These are phyloP conservation scores for Russula lepida DNA, from an alignment of 768 basidiomycete genomes.

Conservation along the genomic window DNA sequence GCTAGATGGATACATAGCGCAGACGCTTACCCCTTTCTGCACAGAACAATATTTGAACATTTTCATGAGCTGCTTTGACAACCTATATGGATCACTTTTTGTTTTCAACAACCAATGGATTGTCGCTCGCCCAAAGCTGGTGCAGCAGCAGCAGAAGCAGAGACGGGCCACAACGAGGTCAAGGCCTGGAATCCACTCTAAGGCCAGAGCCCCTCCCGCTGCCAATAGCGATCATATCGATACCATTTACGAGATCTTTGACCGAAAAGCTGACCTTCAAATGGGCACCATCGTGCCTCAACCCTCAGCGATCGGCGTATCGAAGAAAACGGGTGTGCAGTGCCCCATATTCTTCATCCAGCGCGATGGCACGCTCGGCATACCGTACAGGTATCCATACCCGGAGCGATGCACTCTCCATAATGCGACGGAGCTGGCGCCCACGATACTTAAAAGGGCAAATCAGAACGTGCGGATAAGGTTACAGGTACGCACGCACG, in stretches of 20 bases:
- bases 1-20: slow-evolving; percentile 2
- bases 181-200: background rate
- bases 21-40: background rate
- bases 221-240: background rate
- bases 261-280: background rate
- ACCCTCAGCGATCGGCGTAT: background rate
- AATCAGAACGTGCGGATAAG: slow-evolving; percentile 5
- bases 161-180: background rate
- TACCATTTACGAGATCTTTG: background rate
- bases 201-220: background rate
- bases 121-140: background rate
- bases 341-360: slow-evolving; percentile 2
- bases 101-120: background rate
- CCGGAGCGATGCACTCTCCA: background rate
- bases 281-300: slow-evolving; percentile 10
- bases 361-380: slow-evolving; percentile 1
- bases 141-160: too few species aligned
- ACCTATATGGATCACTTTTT: background rate
- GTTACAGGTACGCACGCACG: background rate
- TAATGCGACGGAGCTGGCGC: background rate
- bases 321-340: background rate
- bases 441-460: background rate
- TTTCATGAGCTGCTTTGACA: background rate
- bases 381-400: background rate
- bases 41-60: background rate